Evolutionary conservation across 352 stramenopile genomes (phyloP).

Genomic region (Phytophthora fragariae): DNA sequence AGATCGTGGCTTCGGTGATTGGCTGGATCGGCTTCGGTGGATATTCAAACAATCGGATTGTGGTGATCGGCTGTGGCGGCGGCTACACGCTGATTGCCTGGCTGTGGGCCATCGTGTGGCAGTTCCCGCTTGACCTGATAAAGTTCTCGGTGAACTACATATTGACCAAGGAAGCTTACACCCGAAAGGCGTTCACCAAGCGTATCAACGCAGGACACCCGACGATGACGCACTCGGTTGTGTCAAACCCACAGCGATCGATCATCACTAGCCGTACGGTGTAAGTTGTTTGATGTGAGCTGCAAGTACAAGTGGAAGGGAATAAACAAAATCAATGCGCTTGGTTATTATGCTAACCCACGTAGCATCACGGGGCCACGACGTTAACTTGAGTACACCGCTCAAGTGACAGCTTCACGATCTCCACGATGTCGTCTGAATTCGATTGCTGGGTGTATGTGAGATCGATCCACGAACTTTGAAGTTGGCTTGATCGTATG

Average conservation of each 20-base stretch:
- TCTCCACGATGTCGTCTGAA: conserved; percentile 8
- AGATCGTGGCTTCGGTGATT: conserved; percentile 70
- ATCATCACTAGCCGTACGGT: conserved; percentile 62
- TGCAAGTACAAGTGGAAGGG: neutral
- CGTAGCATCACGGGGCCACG: neutral
- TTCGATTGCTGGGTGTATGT: conserved; percentile 12
- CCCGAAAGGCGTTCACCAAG: conserved; percentile 58
- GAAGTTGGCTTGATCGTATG: conserved; percentile 12
- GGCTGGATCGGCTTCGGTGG: conserved; percentile 75
- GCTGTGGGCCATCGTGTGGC: conserved; percentile 66
- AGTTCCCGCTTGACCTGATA: conserved; percentile 65
- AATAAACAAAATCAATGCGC: neutral
- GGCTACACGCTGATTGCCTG: conserved; percentile 62
- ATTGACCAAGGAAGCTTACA: conserved; percentile 57
- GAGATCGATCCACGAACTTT: conserved; percentile 26
- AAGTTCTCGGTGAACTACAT: conserved; percentile 70
- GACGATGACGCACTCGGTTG: conserved; percentile 43
- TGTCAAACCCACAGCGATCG: conserved; percentile 57
- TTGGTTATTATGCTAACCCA: neutral
- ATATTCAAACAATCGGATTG: conserved; percentile 65
- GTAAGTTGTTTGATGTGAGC: conserved; percentile 26
- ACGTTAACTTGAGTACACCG: conserved; percentile 5
- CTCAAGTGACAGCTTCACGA: conserved; percentile 29
- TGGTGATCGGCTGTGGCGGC: conserved; percentile 60
- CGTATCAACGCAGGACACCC: conserved; percentile 71